phyloP scores from a whole-genome alignment of 352 stramenopile genomes.

The Phytopythium aichiense region DNA sequence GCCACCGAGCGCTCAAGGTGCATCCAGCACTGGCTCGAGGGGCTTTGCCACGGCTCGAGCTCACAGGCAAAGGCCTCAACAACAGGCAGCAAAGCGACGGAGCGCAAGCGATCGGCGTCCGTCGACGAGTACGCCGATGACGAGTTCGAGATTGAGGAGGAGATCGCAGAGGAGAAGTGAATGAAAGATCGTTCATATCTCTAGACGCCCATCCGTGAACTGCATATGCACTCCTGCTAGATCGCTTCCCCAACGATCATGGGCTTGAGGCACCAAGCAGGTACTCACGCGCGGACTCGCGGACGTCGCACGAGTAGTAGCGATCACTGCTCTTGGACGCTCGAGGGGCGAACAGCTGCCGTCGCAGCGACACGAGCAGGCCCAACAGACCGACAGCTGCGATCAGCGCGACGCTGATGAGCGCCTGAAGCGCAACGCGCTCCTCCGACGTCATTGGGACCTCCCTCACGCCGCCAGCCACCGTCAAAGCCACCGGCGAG shows the following conservation, averaged over 20 bases:
- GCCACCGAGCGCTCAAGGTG: constrained; percentile 31
- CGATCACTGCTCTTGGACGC: constrained; percentile 9
- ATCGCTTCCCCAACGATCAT: not conserved
- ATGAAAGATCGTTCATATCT: constrained; percentile 5
- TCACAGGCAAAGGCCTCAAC: constrained; percentile 8
- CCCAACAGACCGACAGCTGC: constrained; percentile 27
- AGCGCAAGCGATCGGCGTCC: constrained; percentile 10
- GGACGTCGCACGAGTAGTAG: constrained; percentile 29
- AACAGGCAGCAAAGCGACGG: not conserved
- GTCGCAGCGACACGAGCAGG: constrained; percentile 34
- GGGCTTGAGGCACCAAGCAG: constrained; percentile 22
- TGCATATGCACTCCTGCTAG: not conserved
- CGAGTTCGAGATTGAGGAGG: constrained; percentile 55
- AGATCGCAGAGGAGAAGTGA: constrained; percentile 20
- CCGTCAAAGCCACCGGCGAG: not conserved
- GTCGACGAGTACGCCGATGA: constrained; percentile 29
- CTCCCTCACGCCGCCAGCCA: not conserved
- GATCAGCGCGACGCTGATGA: constrained; percentile 29
- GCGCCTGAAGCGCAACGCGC: constrained; percentile 18
- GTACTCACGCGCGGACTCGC: constrained; percentile 54
- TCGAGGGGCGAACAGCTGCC: constrained; percentile 27
- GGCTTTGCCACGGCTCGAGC: not conserved
- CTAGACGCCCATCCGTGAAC: constrained; percentile 3
- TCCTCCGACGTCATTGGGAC: constrained; percentile 13
- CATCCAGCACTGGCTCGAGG: constrained; percentile 26